Evolutionary conservation across 179 eudicot genomes (phyloP), one percentile per base, ranked within the genome.

Genomic region (Vitellaria paradoxa): DNA sequence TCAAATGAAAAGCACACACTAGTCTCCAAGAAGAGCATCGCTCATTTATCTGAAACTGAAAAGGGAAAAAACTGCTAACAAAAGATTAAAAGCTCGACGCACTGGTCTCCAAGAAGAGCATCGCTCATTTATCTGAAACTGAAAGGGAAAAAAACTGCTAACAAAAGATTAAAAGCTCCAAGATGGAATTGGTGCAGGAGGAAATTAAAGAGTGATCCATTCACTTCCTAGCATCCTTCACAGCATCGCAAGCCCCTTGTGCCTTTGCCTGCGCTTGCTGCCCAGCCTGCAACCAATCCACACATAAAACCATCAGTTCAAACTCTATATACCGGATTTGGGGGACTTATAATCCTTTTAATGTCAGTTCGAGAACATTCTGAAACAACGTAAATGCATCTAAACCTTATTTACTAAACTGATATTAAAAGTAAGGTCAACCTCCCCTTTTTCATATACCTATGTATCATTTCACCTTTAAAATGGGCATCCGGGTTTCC

Each of bases 191-290:
- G 61, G 21, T 5, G 70, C 3, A 49, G 1, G 2, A 6, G 52
- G 52, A 47, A 47, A 47, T 9, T n/a, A 12, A 9, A 11, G 47
- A 7, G 20, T 65, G 0, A 2, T 17, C 21, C 5, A 1, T 66
- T 40, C 46, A 45, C 26, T 68, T 82, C 40, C 72, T 66, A 0
- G 84, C 72, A 42, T 81, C 78, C 70, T 81, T 81, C 9, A 73
- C 63, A 26, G 80, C 80, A 20, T 81, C 84, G 23, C 65, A 77
- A 9, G 80, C 80, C 20, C 74, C 74, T 60, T 81, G 80, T 49
- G 80, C 80, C 80, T 72, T 77, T 7, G 68, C 77, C 77, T 24
- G 53, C 77, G 77, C 21, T 64, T 81, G 84, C 70, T 81, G 70
- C 37, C 84, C 77, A 46, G 78, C 55, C 84, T 81, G 75, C 69